Evolutionary conservation across 257 asterid genomes (phyloP), one percentile per base, ranked within the genome.

Genomic region (Plectranthus barbatus): DNA sequence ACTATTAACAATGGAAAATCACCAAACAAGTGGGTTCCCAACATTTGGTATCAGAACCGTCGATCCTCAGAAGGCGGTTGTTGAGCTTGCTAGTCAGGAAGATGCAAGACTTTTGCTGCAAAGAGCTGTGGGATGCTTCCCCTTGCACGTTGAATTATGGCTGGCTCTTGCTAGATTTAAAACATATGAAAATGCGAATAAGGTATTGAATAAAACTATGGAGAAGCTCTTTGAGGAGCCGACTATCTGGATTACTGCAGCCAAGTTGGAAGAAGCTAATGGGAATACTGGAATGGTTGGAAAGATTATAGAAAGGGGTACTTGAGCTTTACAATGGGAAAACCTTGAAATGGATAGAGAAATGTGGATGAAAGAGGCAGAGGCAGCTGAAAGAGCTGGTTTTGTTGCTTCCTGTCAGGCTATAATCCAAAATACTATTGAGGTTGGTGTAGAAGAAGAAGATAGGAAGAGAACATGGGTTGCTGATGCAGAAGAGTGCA

Each of bases 1-100:
- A n/a, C n/a, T n/a, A n/a, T n/a, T n/a, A n/a, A n/a, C n/a, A n/a
- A n/a, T n/a, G n/a, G n/a, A n/a, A n/a, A n/a, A n/a, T n/a, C n/a
- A n/a, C n/a, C n/a, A n/a, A n/a, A n/a, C n/a, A n/a, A n/a, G n/a
- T n/a, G n/a, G n/a, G n/a, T n/a, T n/a, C n/a, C n/a, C n/a, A n/a
- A n/a, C n/a, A n/a, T n/a, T n/a, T n/a, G n/a, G n/a, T n/a, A n/a
- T n/a, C n/a, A n/a, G n/a, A n/a, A n/a, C n/a, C n/a, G n/a, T n/a
- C n/a, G n/a, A n/a, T n/a, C n/a, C n/a, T n/a, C n/a, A n/a, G 98
- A 86, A 88, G 78, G 96, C 96, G 9, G 98, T 86, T 74, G 96
- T 91, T 17, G 96, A 88, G 81, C 86, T 91, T 5, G 93, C 95
- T 10, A 84, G 81, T 57, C 94, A 91, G 78, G 96, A 81, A 41